These are phyloP conservation scores for Dothidotthia symphoricarpi DNA, from an alignment of 2,329 filamentous ascomycete species.

Conservation along the genomic window DNA sequence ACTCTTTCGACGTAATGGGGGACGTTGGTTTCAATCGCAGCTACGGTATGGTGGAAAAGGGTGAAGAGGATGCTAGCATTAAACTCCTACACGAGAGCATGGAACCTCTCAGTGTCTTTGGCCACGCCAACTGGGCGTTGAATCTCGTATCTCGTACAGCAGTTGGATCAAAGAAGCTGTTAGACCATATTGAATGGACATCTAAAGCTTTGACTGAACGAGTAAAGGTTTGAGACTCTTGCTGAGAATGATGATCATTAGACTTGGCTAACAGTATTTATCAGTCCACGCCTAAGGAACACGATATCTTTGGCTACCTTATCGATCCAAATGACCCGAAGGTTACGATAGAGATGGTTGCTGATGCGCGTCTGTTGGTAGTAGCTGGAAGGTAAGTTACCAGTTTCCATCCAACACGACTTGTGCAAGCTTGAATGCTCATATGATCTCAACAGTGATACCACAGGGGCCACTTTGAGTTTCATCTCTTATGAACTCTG, in stretches of 20 bases:
- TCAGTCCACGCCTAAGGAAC: constrained; percentile 28
- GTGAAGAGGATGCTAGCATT: constrained; percentile 29
- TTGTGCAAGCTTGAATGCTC: not conserved
- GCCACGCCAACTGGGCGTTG: constrained; percentile 25
- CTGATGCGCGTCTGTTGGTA: constrained; percentile 28
- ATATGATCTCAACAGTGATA: constrained; percentile 22
- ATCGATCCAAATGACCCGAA: constrained; percentile 20
- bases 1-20: constrained; percentile 53
- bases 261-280: constrained; percentile 2
- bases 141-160: constrained; percentile 16
- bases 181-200: constrained; percentile 29
- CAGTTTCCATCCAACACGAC: not conserved
- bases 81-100: constrained; percentile 27
- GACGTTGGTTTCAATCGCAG: constrained; percentile 46
- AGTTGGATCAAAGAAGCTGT: constrained; percentile 19
- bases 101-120: constrained; percentile 18
- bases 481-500: constrained; percentile 34
- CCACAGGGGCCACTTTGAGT: constrained; percentile 28
- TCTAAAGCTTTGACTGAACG: constrained; percentile 25
- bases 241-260: too few species aligned
- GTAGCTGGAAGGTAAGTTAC: constrained; percentile 32
- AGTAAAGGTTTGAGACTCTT: constrained; percentile 26
- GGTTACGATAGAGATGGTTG: constrained; percentile 23
- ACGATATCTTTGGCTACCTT: constrained; percentile 28
- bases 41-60: constrained; percentile 41